Base-by-base conservation (phyloP, 2,329 filamentous ascomycete species). In the Penicillium fuscoglaucum region DNA sequence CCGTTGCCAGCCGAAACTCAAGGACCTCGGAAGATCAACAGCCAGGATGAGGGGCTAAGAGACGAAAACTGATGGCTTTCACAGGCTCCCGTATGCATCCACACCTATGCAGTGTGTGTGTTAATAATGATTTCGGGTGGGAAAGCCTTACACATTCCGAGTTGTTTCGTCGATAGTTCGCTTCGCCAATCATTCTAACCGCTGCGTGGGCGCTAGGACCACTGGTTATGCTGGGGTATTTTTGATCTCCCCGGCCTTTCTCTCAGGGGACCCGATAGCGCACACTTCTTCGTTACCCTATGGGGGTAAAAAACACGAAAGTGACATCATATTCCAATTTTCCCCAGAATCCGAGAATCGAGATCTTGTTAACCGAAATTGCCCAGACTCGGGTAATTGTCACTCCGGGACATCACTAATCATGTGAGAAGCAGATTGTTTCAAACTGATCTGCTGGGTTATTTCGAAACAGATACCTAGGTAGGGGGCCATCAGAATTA, bases 21-120 rank as follows among this genome's bases (percentile, higher is more conserved):
- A 68, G 61, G 55, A 59, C 69, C 66, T 70, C 70, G 68, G 70
- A 68, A 67, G 69, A 71, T 72, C 70, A 65, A 63, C 69, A 61
- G 60, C 65, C 59, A 70, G 68, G 67, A 59, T 67, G 61, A 61
- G 57, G 48, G 61, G 62, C 66, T 62, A 65, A 66, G 62, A 59
- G 59, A 56, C 45, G 53, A 59, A 44, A 40, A 28, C 31, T 37
- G 21, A 58, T 52, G 43, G 26, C 49, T 63, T 58, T 65, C 59
- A 66, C 60, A 62, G 60, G 63, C 59, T 50, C 26, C 17, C 37
- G 39, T 37, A 52, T 46, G 33, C 31, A 57, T 48, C 47, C 39
- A 46, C 43, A 44, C 31, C 21, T 57, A 46, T 45, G 19, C 41
- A 55, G 50, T 37, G 41, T 52, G 39, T 46, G 48, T 57, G 50